A percentile compares a stretch with the other conserved stretches of the same genome.
These are phyloP conservation scores for Saccharomycopsis amapae DNA, from an alignment of 805 yeast species.

Conservation along the genomic window DNA sequence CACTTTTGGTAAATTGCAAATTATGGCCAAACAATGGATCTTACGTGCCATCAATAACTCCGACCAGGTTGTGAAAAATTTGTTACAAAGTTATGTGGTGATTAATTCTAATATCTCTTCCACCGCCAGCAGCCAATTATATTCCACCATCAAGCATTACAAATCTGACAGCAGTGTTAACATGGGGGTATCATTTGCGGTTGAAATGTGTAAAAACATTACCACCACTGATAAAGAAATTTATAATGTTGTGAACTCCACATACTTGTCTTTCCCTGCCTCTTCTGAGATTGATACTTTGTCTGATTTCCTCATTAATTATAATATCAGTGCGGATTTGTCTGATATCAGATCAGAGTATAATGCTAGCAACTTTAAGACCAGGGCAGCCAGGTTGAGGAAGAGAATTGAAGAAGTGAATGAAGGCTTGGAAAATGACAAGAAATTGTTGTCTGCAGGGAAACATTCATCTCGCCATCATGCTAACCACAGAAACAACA, in stretches of 20 bases:
- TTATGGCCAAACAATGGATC: slow-evolving; percentile 63
- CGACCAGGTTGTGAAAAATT: slow-evolving; percentile 67
- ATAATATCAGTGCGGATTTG: slow-evolving; percentile 31
- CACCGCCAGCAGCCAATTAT: not conserved
- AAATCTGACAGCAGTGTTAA: slow-evolving; percentile 41
- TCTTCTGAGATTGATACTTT: slow-evolving; percentile 37
- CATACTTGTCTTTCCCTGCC: slow-evolving; percentile 15
- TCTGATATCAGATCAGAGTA: slow-evolving; percentile 1
- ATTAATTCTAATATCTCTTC: slow-evolving; percentile 24
- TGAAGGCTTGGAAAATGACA: not conserved
- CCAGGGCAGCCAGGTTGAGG: too few species aligned
- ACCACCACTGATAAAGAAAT: slow-evolving; percentile 62
- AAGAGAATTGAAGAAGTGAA: not conserved
- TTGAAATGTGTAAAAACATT: slow-evolving; percentile 76
- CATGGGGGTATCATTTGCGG: slow-evolving; percentile 83
- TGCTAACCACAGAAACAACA: not conserved
- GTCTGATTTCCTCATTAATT: slow-evolving; percentile 69
- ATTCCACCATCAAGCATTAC: slow-evolving; percentile 23
- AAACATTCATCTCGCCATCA: not conserved
- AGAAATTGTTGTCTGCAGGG: not conserved
- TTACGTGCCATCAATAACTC: slow-evolving; percentile 47
- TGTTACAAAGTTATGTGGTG: slow-evolving; percentile 71
- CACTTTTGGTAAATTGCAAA: slow-evolving; percentile 54
- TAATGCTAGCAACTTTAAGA: not conserved
- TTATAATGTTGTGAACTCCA: slow-evolving; percentile 35